Base-by-base conservation (phyloP, 2,329 filamentous ascomycete genomes). In the Calonectria naviculata region DNA sequence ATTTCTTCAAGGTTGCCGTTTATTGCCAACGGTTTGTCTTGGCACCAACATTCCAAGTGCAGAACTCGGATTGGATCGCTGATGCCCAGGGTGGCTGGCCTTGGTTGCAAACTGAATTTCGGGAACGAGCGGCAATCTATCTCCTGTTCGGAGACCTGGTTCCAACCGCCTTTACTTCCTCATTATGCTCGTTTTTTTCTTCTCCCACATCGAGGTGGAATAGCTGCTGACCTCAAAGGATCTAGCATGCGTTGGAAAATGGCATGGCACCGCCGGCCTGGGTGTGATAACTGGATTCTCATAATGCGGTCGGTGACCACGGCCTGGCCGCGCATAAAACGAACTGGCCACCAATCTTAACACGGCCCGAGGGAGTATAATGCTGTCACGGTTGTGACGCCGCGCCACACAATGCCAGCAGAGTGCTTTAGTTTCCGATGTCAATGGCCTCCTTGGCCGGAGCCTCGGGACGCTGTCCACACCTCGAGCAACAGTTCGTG, bases 381-480 rank as follows among this genome's bases (percentile, higher is more conserved):
- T 63, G 15, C 63, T 41, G 63, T 21, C 26, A 31, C 68, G 28
- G 63, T 46, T 60, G 60, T 47, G 60, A 47, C 46, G 56, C 46
- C 29, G 68, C 68, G 54, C 65, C 65, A 54, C 68, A 47, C 38
- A 24, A 56, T 28, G 47, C 62, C 38, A 63, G 47, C 54, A 24
- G 54, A 47, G 56, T 21, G 31, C 38, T 38, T 54, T 70, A 26
- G 62, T 47, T 66, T 56, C 49, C 46, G 41, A 13, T 47, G 47
- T 44, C 41, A 26, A 29, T 38, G 52, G n/a, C 24, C 17, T 15
- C 28, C 52, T 63, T 46, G 41, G 34, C 24, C 42, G 52, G 62
- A 44, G 56, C 24, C 42, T 70, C 67, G 67, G 67, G 46, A 34
- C 65, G 56, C 44, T 54, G 56, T 38, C 68, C 68, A 70, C 63